Evolutionary conservation across 768 basidiomycete species (phyloP), one percentile per base, ranked within the genome.

Genomic region (Porpolomopsis calyptriformis): DNA sequence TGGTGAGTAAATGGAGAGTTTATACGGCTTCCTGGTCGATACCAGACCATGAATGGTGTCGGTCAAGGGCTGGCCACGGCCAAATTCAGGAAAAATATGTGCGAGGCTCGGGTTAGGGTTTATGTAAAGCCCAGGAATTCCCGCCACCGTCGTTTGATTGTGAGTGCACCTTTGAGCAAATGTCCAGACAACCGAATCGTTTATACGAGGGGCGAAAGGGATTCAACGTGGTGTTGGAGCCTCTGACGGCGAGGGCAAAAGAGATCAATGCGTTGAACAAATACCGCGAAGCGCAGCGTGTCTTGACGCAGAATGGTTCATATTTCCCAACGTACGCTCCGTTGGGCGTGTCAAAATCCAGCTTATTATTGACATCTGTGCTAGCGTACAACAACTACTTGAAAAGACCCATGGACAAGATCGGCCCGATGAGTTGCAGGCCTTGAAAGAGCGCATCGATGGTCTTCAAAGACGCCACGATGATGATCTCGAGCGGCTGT

Each of bases 271-370:
- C 59, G 1, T 45, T 63, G 36, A 57, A 64, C 46, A 56, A 60
- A 19, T 64, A 66, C 37, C 58, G 67, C 5, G 49, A 57, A 19
- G 70, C 69, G 0, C 59, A 65, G 46, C 73, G 60, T 50, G 56
- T 72, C 18, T 52, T 76, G 19, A 64, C 64, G 7, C 60, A 64
- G 43, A 70, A 65, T 43, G 64, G 67, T 33, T 45, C 60, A 37
- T 57, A 58, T 8, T 60, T 72, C 7, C 69, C 71, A 38, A 59
- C 64, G 74, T 73, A 56, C 48, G 68, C 50, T 5, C 26, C 29
- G 20, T 14, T 26, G 18, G n/a, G 40, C 5, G 12, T 25, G 45
- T 43, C 7, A 12, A 18, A 4, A 4, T 23, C n/a, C 25, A 18
- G 11, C 40, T 25, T 42, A 24, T n/a, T 11, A 14, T 4, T 40